These are phyloP conservation scores for Pichia deserticola DNA, from an alignment of 805 yeast genomes.

Conservation along the genomic window DNA sequence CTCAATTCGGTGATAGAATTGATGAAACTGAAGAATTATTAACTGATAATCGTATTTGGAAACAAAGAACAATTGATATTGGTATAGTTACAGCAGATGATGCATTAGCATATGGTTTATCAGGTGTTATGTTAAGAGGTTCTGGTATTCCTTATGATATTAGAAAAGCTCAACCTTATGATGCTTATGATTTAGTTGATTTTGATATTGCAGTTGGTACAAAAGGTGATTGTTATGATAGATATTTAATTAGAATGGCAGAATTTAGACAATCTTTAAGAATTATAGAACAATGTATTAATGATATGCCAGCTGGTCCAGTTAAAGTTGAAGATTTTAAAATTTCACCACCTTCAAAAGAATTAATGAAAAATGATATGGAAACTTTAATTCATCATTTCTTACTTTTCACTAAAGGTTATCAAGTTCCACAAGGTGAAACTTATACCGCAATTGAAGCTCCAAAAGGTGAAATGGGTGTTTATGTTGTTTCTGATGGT, in stretches of 20 bases:
- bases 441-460: conserved; percentile 89
- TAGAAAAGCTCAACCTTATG: conserved; percentile 83
- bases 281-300: conserved; percentile 83
- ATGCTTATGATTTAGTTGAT: conserved; percentile 80
- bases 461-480: conserved; percentile 94
- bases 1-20: conserved; percentile 87
- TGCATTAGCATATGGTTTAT: conserved; percentile 69
- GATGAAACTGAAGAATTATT: conserved; percentile 86
- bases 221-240: conserved; percentile 87
- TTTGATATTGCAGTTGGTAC: conserved; percentile 82
- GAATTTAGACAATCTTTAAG: conserved; percentile 88
- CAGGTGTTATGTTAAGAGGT: conserved; percentile 89
- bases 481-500: conserved; percentile 82
- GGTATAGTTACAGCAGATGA: conserved; percentile 83
- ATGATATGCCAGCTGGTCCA: conserved; percentile 89
- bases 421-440: conserved; percentile 84
- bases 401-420: conserved; percentile 81
- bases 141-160: conserved; percentile 84
- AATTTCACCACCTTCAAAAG: conserved; percentile 74
- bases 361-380: conserved; percentile 85
- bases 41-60: conserved; percentile 90
- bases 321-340: conserved; percentile 87
- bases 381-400: conserved; percentile 88
- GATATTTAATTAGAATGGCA: conserved; percentile 82
- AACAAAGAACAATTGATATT: conserved; percentile 73